A percentile compares a stretch with the other conserved stretches of the same genome.
Evolutionary conservation across 257 asterid genomes (phyloP).

Genomic region (Craterostigma plantagineum): DNA sequence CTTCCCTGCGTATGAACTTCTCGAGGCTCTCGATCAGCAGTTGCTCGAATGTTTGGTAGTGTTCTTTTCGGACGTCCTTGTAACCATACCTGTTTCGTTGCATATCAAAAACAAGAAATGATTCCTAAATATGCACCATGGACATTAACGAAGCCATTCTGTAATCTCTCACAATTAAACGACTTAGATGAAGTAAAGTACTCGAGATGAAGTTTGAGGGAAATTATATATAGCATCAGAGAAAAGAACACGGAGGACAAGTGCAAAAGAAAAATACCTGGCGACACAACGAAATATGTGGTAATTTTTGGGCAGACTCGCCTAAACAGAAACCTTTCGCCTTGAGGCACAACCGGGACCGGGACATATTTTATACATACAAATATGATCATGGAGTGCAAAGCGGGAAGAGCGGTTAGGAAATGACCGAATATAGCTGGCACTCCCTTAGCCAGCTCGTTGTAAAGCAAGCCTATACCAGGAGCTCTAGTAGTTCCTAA

Average conservation of each 20-base stretch:
- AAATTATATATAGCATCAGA: slow-evolving; percentile 3
- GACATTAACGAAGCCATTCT: too few species aligned
- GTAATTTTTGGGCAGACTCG: slow-evolving; percentile 72
- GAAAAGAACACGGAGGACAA: slow-evolving; percentile 9
- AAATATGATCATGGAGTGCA: slow-evolving; percentile 89
- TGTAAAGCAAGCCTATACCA: slow-evolving; percentile 82
- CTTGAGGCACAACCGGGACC: slow-evolving; percentile 76
- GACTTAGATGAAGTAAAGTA: slow-evolving; percentile 1
- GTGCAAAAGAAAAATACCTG: slow-evolving; percentile 28
- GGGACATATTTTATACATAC: slow-evolving; percentile 90
- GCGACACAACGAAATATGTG: slow-evolving; percentile 97
- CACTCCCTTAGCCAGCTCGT: slow-evolving; percentile 85
- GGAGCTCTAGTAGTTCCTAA: slow-evolving; percentile 91
- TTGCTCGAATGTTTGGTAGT: slow-evolving; percentile 85
- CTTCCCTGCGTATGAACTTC: slow-evolving; percentile 85
- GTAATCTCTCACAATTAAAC: neutral
- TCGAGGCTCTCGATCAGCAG: slow-evolving; percentile 83
- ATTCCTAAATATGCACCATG: too few species aligned
- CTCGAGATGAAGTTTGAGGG: neutral
- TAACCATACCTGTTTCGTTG: slow-evolving; percentile 63
- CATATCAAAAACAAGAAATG: neutral
- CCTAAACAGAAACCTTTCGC: slow-evolving; percentile 77
- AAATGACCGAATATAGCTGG: slow-evolving; percentile 94
- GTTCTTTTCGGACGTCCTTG: slow-evolving; percentile 93
- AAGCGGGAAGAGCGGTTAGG: slow-evolving; percentile 83